These are phyloP conservation scores for Pseudotsuga menziesii DNA, from an alignment of 75 land plant genomes.

Conservation along the genomic window DNA sequence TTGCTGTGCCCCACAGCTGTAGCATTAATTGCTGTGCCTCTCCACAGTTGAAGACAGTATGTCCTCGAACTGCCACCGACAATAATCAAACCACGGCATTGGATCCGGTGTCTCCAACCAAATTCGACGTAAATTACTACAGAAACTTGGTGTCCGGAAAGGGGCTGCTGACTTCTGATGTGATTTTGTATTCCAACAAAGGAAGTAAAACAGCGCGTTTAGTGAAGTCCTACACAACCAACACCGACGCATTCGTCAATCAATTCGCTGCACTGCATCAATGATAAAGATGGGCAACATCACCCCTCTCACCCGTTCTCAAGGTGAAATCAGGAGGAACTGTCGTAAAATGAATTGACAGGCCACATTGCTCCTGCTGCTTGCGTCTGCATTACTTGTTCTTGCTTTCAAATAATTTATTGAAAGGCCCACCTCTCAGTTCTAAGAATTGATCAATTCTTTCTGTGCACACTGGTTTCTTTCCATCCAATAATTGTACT, in stretches of 20 bases:
- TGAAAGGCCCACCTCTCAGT: no score
- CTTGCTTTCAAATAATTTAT: no score
- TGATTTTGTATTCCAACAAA: constrained; percentile 41
- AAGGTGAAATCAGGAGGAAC: constrained; percentile 11
- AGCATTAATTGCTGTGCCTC: no score
- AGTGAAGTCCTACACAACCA: constrained; percentile 50
- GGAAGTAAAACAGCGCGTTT: constrained; percentile 23
- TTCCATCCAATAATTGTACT: no score
- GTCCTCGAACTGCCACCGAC: constrained; percentile 71
- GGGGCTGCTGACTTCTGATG: constrained; percentile 63
- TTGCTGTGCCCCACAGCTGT: no score
- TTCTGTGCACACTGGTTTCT: no score
- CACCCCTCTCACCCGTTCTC: constrained; percentile 17
- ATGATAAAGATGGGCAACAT: constrained; percentile 25
- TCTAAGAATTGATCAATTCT: no score
- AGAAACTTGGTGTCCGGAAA: constrained; percentile 37
- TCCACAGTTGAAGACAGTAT: constrained; percentile 29
- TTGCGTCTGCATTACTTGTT: no score
- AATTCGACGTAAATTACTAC: constrained; percentile 78
- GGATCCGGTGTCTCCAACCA: constrained; percentile 42
- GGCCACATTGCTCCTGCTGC: no score
- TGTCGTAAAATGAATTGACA: constrained; percentile 15
- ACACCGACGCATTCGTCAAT: constrained; percentile 40
- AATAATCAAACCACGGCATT: constrained; percentile 47
- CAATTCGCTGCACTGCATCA: neutral